Conservation (phyloP, 352 stramenopile species). For the Blastocystis hominis region DNA sequence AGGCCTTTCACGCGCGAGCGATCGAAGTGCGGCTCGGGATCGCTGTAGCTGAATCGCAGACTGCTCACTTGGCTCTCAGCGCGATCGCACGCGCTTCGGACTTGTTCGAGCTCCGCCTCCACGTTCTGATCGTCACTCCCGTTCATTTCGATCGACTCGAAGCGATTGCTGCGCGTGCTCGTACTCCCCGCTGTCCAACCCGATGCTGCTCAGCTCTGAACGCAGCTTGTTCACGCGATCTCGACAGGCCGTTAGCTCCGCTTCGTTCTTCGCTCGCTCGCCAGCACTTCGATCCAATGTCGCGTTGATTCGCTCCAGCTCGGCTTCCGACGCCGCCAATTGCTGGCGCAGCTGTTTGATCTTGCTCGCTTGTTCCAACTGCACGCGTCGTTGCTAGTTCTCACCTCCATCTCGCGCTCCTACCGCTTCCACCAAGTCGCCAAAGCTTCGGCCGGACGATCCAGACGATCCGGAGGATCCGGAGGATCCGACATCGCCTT, state of each 20-base stretch:
- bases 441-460: no score
- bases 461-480: no score
- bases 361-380: neutral
- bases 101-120: neutral
- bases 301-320: neutral
- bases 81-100: neutral
- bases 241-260: neutral
- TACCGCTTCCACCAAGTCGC: neutral
- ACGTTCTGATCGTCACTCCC: neutral
- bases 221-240: neutral
- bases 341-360: neutral
- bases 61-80: neutral
- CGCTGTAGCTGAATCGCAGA: constrained; percentile 77
- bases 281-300: neutral
- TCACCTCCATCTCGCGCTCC: neutral
- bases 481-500: neutral
- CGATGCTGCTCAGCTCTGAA: neutral
- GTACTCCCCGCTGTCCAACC: neutral
- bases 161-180: neutral
- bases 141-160: no score
- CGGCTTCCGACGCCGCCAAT: neutral
- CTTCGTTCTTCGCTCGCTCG: neutral
- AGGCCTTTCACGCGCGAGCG: constrained; percentile 88
- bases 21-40: constrained; percentile 85
- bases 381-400: neutral